phyloP scores from a whole-genome alignment of 495 filamentous ascomycete species.

The Penicillium parvum region DNA sequence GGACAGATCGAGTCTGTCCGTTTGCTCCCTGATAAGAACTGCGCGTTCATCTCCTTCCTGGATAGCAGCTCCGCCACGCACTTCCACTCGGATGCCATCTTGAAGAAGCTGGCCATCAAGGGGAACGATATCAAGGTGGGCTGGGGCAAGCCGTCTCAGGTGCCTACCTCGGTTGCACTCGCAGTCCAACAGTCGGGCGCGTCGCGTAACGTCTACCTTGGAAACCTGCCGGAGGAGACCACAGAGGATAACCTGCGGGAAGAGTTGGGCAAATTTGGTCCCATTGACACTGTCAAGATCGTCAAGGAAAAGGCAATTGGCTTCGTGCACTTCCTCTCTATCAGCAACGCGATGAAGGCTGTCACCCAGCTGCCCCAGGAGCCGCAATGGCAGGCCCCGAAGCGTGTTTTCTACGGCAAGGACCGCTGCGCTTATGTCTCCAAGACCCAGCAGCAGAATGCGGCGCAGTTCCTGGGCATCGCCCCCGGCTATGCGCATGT shows the following conservation, averaged over 20 bases:
- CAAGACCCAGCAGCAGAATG: slow-evolving; percentile 99
- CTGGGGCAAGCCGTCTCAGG: slow-evolving; percentile 98
- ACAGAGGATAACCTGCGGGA: slow-evolving; percentile 89
- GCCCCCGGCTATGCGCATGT: slow-evolving; percentile 97
- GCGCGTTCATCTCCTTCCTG: slow-evolving; percentile 97
- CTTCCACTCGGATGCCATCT: slow-evolving; percentile 98
- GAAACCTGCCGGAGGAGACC: slow-evolving; percentile 86
- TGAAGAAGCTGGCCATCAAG: slow-evolving; percentile 97
- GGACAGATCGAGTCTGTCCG: slow-evolving; percentile 98
- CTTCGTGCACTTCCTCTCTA: slow-evolving; percentile 96
- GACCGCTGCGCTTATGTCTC: slow-evolving; percentile 98
- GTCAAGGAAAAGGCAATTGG: slow-evolving; percentile 98
- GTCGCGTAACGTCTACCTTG: slow-evolving; percentile 96
- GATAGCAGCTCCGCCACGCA: slow-evolving; percentile 96
- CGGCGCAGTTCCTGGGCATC: slow-evolving; percentile 95
- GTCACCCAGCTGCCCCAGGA: slow-evolving; percentile 95
- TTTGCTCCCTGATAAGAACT: slow-evolving; percentile 97
- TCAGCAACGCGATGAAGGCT: slow-evolving; percentile 98
- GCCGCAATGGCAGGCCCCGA: slow-evolving; percentile 90
- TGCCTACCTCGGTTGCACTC: slow-evolving; percentile 92
- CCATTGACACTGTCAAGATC: slow-evolving; percentile 96
- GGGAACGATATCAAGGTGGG: slow-evolving; percentile 99
- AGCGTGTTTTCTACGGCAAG: slow-evolving; percentile 97
- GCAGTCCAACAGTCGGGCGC: slow-evolving; percentile 97
- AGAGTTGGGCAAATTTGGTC: slow-evolving; percentile 93